Conservation (phyloP, 1,139 yeast genomes). For the Suhomyces coccinellae region DNA sequence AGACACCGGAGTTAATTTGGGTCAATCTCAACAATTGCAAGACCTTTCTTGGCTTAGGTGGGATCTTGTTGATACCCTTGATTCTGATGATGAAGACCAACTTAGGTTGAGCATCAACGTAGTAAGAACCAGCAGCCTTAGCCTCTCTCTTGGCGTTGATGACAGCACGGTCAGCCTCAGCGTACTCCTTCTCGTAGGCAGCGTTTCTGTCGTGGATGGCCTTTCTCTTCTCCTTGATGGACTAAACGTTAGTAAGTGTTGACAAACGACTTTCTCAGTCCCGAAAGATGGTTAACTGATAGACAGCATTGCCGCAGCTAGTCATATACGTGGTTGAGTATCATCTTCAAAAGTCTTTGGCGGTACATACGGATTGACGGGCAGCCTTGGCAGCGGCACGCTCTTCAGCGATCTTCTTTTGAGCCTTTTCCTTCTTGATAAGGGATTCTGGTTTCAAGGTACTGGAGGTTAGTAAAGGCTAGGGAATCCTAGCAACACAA, state of each 20-base stretch:
- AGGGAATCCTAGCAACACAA: slow-evolving; percentile 11
- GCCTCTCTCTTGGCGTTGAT: slow-evolving; percentile 95
- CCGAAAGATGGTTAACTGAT: slow-evolving; percentile 99
- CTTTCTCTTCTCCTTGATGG: slow-evolving; percentile 89
- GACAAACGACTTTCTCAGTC: slow-evolving; percentile 61
- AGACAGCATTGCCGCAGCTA: slow-evolving; percentile 91
- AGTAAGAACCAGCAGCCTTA: slow-evolving; percentile 93
- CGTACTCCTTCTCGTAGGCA: slow-evolving; percentile 96
- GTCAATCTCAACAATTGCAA: slow-evolving; percentile 95
- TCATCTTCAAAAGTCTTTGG: slow-evolving; percentile 55
- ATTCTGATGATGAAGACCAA: slow-evolving; percentile 97
- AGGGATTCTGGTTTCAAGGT: slow-evolving; percentile 86
- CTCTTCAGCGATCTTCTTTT: slow-evolving; percentile 82
- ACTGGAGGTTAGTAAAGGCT: slow-evolving; percentile 42
- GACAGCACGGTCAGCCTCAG: slow-evolving; percentile 90
- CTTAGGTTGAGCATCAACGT: slow-evolving; percentile 96
- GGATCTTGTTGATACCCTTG: slow-evolving; percentile 99
- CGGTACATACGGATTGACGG: slow-evolving; percentile 82
- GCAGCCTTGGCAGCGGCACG: slow-evolving; percentile 85
- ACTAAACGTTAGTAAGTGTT: slow-evolving; percentile 52
- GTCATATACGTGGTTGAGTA: slow-evolving; percentile 64
- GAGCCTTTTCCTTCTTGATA: slow-evolving; percentile 91
- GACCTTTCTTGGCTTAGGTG: slow-evolving; percentile 99
- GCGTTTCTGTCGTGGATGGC: slow-evolving; percentile 97
- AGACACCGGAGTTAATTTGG: slow-evolving; percentile 98